A percentile compares a stretch with the other conserved stretches of the same genome.
phyloP scores from a whole-genome alignment of 306 rosid species.

The Cucumis hystrix region DNA sequence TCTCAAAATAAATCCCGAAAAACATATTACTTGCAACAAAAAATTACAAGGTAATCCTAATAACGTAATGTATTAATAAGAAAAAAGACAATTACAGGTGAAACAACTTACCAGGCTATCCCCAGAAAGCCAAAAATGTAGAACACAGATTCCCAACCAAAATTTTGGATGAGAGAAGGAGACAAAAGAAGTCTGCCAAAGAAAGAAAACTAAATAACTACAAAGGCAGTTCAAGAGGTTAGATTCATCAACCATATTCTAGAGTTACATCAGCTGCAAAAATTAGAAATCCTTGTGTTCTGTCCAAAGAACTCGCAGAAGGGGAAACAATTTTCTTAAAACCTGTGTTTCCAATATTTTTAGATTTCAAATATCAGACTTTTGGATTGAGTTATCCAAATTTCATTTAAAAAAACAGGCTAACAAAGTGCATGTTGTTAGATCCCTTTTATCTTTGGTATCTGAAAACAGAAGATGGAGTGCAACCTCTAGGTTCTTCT shows the following conservation, averaged over 20 bases:
- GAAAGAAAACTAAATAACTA: not conserved
- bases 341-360: not conserved
- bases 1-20: not conserved
- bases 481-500: not conserved
- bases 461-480: not conserved
- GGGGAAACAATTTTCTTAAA: not conserved
- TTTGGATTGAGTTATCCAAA: not conserved
- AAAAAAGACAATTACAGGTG: not conserved
- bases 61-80: not conserved
- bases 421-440: not conserved
- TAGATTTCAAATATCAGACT: not conserved
- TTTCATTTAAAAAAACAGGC: not conserved
- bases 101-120: conserved; percentile 64
- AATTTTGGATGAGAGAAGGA: conserved; percentile 78
- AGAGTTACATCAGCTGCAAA: not conserved
- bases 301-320: not conserved
- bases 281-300: not conserved
- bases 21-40: too few species aligned
- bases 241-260: not conserved
- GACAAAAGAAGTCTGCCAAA: conserved; percentile 77
- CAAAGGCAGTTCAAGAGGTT: not conserved
- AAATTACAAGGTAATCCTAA: not conserved
- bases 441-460: not conserved
- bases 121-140: conserved; percentile 72
- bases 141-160: conserved; percentile 94